Evolutionary conservation across 2,329 filamentous ascomycete species (phyloP).

Genomic region (Aspergillus oerlinghausenensis): DNA sequence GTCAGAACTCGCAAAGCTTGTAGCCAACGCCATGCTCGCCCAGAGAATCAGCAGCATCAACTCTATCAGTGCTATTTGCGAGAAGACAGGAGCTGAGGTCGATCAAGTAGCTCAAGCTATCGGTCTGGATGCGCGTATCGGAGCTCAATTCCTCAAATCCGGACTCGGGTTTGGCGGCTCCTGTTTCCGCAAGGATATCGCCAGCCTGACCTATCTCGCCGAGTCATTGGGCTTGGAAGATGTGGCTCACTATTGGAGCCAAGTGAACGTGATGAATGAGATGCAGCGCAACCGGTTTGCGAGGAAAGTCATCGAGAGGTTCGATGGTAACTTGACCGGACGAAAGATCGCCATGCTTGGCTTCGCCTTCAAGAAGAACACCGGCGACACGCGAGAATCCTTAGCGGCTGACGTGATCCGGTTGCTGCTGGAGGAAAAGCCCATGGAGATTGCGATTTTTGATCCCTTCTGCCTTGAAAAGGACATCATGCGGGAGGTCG

Average conservation of each 20-base stretch:
- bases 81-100: constrained; percentile 70
- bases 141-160: constrained; percentile 67
- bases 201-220: constrained; percentile 68
- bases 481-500: constrained; percentile 40
- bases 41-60: constrained; percentile 80
- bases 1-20: constrained; percentile 73
- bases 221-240: constrained; percentile 65
- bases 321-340: constrained; percentile 64
- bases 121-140: constrained; percentile 68
- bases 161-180: constrained; percentile 74
- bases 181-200: constrained; percentile 77
- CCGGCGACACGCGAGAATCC: constrained; percentile 68
- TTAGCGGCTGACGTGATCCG: constrained; percentile 65
- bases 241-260: constrained; percentile 70
- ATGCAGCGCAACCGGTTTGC: constrained; percentile 67
- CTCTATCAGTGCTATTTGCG: constrained; percentile 73
- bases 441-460: constrained; percentile 62
- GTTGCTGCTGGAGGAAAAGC: constrained; percentile 60
- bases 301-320: constrained; percentile 58
- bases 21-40: constrained; percentile 74
- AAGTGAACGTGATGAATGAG: constrained; percentile 72
- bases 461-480: constrained; percentile 52
- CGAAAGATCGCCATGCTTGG: constrained; percentile 72
- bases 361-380: constrained; percentile 77
- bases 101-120: constrained; percentile 64